Conservation (phyloP, 2,329 filamentous ascomycete species). For the Paracoccidioides brasiliensis region DNA sequence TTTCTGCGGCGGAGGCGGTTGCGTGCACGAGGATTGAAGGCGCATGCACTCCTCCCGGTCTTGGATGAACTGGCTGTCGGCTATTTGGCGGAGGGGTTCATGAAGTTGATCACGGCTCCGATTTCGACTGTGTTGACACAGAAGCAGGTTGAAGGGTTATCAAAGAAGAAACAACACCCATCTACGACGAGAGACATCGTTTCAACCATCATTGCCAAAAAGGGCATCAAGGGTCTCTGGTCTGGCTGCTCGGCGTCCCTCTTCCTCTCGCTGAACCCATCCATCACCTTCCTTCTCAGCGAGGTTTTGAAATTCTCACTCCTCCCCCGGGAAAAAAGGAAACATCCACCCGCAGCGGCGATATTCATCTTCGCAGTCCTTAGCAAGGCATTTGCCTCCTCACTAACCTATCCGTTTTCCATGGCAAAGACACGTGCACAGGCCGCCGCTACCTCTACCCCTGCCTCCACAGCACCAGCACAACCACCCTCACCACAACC, state of each 20-base stretch:
- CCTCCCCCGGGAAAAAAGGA: slow-evolving; percentile 34
- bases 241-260: slow-evolving; percentile 72
- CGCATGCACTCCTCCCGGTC: slow-evolving; percentile 38
- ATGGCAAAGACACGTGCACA: slow-evolving; percentile 73
- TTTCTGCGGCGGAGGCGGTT: slow-evolving; percentile 38
- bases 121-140: slow-evolving; percentile 70
- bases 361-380: slow-evolving; percentile 59
- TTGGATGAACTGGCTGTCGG: slow-evolving; percentile 64
- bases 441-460: slow-evolving; percentile 31
- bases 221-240: slow-evolving; percentile 68
- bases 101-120: slow-evolving; percentile 66
- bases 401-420: slow-evolving; percentile 72
- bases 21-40: slow-evolving; percentile 17
- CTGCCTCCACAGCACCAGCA: slow-evolving; percentile 17
- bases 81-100: slow-evolving; percentile 55
- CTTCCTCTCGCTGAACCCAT: slow-evolving; percentile 71
- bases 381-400: slow-evolving; percentile 65
- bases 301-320: slow-evolving; percentile 52
- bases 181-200: slow-evolving; percentile 45
- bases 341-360: slow-evolving; percentile 38
- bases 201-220: slow-evolving; percentile 51
- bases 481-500: slow-evolving; percentile 16
- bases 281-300: slow-evolving; percentile 74
- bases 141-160: slow-evolving; percentile 55
- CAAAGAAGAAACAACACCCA: neutral